Evolutionary conservation across 768 basidiomycete genomes (phyloP), one percentile per base, ranked within the genome.

Genomic region (Tricholoma sp.): DNA sequence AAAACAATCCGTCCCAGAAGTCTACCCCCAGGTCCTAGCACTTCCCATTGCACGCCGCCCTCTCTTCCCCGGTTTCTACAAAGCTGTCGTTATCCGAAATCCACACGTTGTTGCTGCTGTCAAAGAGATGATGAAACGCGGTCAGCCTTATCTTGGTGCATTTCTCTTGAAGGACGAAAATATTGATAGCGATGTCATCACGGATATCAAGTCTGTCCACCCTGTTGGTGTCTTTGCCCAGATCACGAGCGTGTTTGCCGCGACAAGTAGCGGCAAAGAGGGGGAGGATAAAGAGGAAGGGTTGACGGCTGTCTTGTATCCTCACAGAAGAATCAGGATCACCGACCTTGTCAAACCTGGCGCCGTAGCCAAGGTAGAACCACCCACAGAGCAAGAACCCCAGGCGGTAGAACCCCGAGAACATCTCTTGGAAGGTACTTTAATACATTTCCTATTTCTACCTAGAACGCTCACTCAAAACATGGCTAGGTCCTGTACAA

Each of bases 41-140:
- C 83, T 98, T 0, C 96, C 96, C 3, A 98, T 98, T 58, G 94
- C 94, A 31, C 86, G 94, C 43, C 83, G 96, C 16, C 96, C 96
- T 0, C 85, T 98, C 47, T 98, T 98, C 75, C 96, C 96, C 4
- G 94, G 94, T 29, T 97, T 98, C 72, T 98, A 98, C 81, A 97
- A 98, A 70, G 96, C 95, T 2, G 95, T 98, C 51, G 94, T 98
- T 57, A 82, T 99, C 52, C 83, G 87, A 19, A 91, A 98, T 62
- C 92, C 93, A 0, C 81, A 84, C 0, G 96, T 99, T 31, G 94
- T 98, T 37, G 84, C 86, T 7, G 93, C 94, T 12, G 90, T 99
- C 67, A 91, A 94, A 73, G 94, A 97, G 68, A 91, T 96, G 85
- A 91, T 96, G 83, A 88, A 89, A 63, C 92, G 93, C 43, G 95